These are phyloP conservation scores for Erigeron canadensis DNA, from an alignment of 129 eudicot species.

Conservation along the genomic window DNA sequence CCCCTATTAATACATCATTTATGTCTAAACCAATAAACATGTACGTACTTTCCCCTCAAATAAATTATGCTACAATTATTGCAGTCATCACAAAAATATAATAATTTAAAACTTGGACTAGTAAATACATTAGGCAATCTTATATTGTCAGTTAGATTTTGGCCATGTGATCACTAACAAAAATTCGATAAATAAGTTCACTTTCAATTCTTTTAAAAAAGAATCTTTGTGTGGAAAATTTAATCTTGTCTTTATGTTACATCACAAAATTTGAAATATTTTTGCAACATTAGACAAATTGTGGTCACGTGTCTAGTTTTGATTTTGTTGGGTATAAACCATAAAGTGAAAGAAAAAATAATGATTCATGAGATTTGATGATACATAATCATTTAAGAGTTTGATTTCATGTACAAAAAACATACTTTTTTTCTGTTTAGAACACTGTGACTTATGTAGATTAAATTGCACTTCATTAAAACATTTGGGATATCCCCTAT, in stretches of 20 bases:
- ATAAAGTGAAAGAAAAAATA: slow-evolving; percentile 21
- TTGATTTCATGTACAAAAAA: slow-evolving; percentile 35
- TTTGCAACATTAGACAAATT: slow-evolving; percentile 17
- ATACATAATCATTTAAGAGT: slow-evolving; percentile 41
- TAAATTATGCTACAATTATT: not conserved
- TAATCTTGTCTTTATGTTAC: slow-evolving; percentile 35
- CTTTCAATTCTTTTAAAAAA: slow-evolving; percentile 14
- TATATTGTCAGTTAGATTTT: slow-evolving; percentile 2
- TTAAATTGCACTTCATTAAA: slow-evolving; percentile 21
- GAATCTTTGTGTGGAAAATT: slow-evolving; percentile 15
- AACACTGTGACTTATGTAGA: slow-evolving; percentile 17
- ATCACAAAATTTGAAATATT: slow-evolving; percentile 29
- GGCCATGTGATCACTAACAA: not conserved
- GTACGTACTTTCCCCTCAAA: not conserved
- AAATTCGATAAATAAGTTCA: not conserved
- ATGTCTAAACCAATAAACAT: slow-evolving; percentile 16
- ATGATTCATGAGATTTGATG: slow-evolving; percentile 29
- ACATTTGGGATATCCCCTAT: slow-evolving; percentile 26
- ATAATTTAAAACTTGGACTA: not conserved
- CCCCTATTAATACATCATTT: slow-evolving; percentile 5
- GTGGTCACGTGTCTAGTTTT: slow-evolving; percentile 32
- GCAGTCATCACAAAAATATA: too few relatives aligned
- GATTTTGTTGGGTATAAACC: slow-evolving; percentile 27
- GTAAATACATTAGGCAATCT: not conserved
- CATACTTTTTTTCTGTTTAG: slow-evolving; percentile 9